phyloP scores from a whole-genome alignment of 805 yeast genomes.

The Pichia ethanolica region DNA sequence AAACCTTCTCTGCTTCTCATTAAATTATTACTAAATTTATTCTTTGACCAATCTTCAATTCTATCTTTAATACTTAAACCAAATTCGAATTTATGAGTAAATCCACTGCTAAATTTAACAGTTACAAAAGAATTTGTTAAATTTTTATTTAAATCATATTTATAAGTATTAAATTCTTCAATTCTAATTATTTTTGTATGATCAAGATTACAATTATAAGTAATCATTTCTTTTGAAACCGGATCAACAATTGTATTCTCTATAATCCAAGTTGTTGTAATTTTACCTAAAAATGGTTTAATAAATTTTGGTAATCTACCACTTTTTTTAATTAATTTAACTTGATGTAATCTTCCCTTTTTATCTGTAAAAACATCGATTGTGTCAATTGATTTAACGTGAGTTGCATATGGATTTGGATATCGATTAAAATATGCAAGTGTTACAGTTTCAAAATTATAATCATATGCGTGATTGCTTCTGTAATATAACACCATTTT shows the following conservation, averaged over 20 bases:
- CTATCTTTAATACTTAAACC: constrained; percentile 56
- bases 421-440: constrained; percentile 70
- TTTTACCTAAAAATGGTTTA: constrained; percentile 63
- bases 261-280: constrained; percentile 70
- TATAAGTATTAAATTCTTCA: constrained; percentile 66
- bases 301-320: constrained; percentile 81
- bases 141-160: constrained; percentile 20
- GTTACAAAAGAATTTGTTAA: constrained; percentile 39
- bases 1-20: constrained; percentile 64
- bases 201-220: constrained; percentile 79
- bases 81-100: constrained; percentile 28
- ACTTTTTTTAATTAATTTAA: constrained; percentile 65
- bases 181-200: constrained; percentile 71
- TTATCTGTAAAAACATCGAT: constrained; percentile 50
- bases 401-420: constrained; percentile 76
- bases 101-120: constrained; percentile 68
- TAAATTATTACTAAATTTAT: constrained; percentile 60
- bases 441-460: constrained; percentile 66
- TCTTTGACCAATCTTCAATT: constrained; percentile 78
- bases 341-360: constrained; percentile 60
- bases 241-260: constrained; percentile 76
- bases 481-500: constrained; percentile 59
- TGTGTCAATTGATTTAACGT: constrained; percentile 80
- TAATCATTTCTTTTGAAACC: constrained; percentile 38
- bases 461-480: constrained; percentile 47